Conservation (phyloP, 805 yeast species). For the Suhomyces sp. region DNA sequence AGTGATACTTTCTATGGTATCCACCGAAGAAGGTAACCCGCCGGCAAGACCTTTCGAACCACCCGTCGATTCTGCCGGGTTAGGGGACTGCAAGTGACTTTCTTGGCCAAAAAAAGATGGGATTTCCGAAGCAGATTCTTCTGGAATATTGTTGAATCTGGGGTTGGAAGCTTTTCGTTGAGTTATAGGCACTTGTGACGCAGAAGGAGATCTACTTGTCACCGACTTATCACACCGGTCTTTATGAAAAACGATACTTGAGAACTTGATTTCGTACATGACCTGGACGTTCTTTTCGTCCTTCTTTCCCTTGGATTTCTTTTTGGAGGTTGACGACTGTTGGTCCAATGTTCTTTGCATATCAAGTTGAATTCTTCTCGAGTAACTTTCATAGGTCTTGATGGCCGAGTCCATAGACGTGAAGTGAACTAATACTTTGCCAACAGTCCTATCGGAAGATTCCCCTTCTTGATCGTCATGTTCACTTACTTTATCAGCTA, state of each 20-base stretch:
- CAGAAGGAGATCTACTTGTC: constrained; percentile 3
- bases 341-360: constrained; percentile 10
- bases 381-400: constrained; percentile 37
- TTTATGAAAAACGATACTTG: constrained; percentile 23
- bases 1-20: neutral
- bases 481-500: neutral
- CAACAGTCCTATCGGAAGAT: neutral
- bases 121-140: neutral
- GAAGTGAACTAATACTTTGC: constrained; percentile 32
- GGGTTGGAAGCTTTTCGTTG: neutral
- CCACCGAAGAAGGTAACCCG: neutral
- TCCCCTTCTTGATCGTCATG: neutral
- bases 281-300: constrained; percentile 13
- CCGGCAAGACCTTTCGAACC: neutral
- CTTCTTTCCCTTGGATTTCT: neutral
- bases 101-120: neutral
- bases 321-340: neutral
- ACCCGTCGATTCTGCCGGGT: neutral
- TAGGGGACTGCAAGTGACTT: neutral
- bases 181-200: neutral
- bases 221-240: constrained; percentile 39
- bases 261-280: constrained; percentile 14
- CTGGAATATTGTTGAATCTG: neutral
- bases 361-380: constrained; percentile 20
- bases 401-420: constrained; percentile 47